These are phyloP conservation scores for Xylogone sp. DNA, from an alignment of 2,329 filamentous ascomycete species.

Conservation along the genomic window DNA sequence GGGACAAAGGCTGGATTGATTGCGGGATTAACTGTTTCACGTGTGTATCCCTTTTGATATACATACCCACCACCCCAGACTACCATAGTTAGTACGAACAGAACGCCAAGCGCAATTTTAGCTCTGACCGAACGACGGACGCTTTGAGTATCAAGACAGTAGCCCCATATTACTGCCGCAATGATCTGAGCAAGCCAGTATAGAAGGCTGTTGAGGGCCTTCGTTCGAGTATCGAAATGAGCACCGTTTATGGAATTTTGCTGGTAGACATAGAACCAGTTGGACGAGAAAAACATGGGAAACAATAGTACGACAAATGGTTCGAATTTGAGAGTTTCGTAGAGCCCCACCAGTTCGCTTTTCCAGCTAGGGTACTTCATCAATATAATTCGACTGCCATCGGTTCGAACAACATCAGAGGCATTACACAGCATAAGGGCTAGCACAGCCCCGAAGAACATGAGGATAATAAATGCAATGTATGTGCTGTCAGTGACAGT, in stretches of 20 bases:
- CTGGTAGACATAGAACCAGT: slow-evolving; percentile 76
- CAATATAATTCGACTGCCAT: slow-evolving; percentile 74
- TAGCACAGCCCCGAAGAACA: slow-evolving; percentile 64
- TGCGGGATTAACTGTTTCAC: no score
- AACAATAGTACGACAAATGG: slow-evolving; percentile 71
- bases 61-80: slow-evolving; percentile 82
- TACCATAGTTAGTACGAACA: slow-evolving; percentile 66
- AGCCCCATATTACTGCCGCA: slow-evolving; percentile 72
- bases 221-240: slow-evolving; percentile 68
- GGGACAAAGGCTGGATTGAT: neutral
- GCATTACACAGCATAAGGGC: slow-evolving; percentile 66
- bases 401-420: slow-evolving; percentile 64
- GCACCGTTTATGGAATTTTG: slow-evolving; percentile 68
- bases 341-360: slow-evolving; percentile 70
- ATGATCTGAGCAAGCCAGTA: slow-evolving; percentile 77
- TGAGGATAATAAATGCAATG: slow-evolving; percentile 76
- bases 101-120: slow-evolving; percentile 52
- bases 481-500: slow-evolving; percentile 72
- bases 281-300: slow-evolving; percentile 74
- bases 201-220: slow-evolving; percentile 69
- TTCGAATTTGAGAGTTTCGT: slow-evolving; percentile 64
- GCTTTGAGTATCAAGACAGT: slow-evolving; percentile 56
- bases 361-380: slow-evolving; percentile 87
- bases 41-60: no score
- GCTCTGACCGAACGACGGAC: slow-evolving; percentile 64